Evolutionary conservation across 306 rosid species (phyloP).

Genomic region (Prunus campanulata): DNA sequence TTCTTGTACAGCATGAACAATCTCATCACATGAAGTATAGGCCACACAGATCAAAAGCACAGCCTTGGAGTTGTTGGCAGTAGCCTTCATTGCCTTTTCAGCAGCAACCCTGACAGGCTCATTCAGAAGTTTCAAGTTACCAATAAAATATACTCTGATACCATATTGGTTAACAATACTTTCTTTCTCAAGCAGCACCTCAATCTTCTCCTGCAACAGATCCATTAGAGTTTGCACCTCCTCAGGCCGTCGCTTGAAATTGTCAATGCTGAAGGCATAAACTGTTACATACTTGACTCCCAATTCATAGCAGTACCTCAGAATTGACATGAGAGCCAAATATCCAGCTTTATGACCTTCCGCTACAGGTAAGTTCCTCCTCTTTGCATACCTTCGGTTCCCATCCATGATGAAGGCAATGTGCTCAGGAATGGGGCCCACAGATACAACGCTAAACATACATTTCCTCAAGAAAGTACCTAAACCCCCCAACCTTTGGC

Average conservation of each 20-base stretch:
- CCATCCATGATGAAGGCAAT: slow-evolving; percentile 94
- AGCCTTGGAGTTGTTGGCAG: slow-evolving; percentile 49
- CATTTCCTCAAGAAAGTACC: slow-evolving; percentile 49
- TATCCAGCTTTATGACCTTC: slow-evolving; percentile 69
- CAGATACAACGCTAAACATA: slow-evolving; percentile 45
- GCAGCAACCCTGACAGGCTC: slow-evolving; percentile 56
- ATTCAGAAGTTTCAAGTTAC: slow-evolving; percentile 51
- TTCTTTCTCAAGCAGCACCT: slow-evolving; percentile 50
- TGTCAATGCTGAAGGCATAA: slow-evolving; percentile 90
- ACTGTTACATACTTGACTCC: slow-evolving; percentile 62
- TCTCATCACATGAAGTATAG: slow-evolving; percentile 68
- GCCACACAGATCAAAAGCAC: slow-evolving; percentile 60
- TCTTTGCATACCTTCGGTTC: slow-evolving; percentile 74
- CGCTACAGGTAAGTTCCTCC: slow-evolving; percentile 42
- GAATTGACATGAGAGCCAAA: slow-evolving; percentile 46
- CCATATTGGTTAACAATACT: slow-evolving; percentile 53
- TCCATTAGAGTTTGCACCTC: slow-evolving; percentile 66
- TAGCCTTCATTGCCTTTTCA: slow-evolving; percentile 68
- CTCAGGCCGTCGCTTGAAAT: slow-evolving; percentile 58
- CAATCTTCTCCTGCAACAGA: slow-evolving; percentile 67
- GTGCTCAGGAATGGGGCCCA: slow-evolving; percentile 72
- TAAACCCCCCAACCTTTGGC: slow-evolving; percentile 29
- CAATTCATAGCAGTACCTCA: slow-evolving; percentile 67
- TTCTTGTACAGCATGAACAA: slow-evolving; percentile 57
- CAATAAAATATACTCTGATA: slow-evolving; percentile 56